Percentiles rank a stretch among this genome's conserved stretches.
These are phyloP conservation scores for Arthroderma uncinatum DNA, from an alignment of 2,329 filamentous ascomycete genomes.

Conservation along the genomic window DNA sequence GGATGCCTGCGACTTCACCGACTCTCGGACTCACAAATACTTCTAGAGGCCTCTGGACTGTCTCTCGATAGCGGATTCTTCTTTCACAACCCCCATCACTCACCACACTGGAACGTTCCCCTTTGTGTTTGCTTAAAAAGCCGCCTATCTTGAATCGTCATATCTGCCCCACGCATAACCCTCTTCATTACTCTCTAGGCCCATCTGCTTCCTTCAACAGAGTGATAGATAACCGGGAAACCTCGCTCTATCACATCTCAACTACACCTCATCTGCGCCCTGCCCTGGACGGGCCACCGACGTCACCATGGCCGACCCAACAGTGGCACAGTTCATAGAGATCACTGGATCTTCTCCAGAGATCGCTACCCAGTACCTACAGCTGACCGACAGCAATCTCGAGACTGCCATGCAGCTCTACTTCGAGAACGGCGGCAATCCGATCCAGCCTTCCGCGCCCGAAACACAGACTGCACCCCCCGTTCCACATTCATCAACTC, in stretches of 20 bases:
- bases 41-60: background rate
- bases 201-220: background rate
- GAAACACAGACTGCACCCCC: slow-evolving; percentile 20
- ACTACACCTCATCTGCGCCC: background rate
- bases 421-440: slow-evolving; percentile 69
- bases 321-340: slow-evolving; percentile 63
- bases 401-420: slow-evolving; percentile 81
- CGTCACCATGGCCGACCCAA: slow-evolving; percentile 52
- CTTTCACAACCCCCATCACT: background rate
- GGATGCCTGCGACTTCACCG: background rate
- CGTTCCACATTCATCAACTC: slow-evolving; percentile 24
- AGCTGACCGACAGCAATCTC: slow-evolving; percentile 71
- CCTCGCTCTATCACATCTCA: background rate
- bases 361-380: slow-evolving; percentile 70
- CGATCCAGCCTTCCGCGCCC: slow-evolving; percentile 30
- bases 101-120: too few species aligned
- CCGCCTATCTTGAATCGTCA: too few species aligned
- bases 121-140: too few species aligned
- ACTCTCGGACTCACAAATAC: background rate
- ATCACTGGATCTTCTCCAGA: slow-evolving; percentile 67
- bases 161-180: background rate
- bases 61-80: background rate
- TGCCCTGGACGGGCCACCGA: background rate
- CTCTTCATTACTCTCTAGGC: background rate
- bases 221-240: background rate